Base-by-base conservation (phyloP, 1,284 basidiomycete species). In the Violaceomyces palustris region DNA sequence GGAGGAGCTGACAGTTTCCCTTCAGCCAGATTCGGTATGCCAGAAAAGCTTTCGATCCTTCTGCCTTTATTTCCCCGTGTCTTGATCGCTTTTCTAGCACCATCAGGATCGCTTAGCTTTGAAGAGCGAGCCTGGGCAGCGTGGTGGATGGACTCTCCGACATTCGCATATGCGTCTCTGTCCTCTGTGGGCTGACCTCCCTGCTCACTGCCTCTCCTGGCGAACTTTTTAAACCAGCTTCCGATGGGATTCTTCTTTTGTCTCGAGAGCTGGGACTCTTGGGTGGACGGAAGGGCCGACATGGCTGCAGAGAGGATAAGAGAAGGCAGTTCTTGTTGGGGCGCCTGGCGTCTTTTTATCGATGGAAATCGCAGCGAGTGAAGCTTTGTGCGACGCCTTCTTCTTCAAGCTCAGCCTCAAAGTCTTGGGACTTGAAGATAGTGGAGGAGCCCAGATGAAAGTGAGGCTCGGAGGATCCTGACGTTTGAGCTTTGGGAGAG, bases 171-270 rank as follows among this genome's bases (percentile, higher is more conserved):
- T 11, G 8, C 21, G 12, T 27, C 27, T 22, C 33, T 30, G n/a
- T 18, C 23, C 14, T 23, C 35, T 21, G 10, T 22, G 22, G 9
- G 19, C n/a, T 12, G 18, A 11, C 18, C n/a, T 14, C 14, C 30
- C 21, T 35, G 43, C 14, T 61, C 61, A 44, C 45, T 60, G 1
- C 43, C 32, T 22, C 54, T 35, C 18, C 45, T 31, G 9, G 57
- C 61, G 35, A 66, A 66, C 41, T 60, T 63, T 12, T 56, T 54
- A 33, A 66, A 66, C 57, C 57, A 60, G 37, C 45, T 60, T 22
- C 57, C 57, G 30, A 60, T 55, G 26, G 52, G 48, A 39, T 55
- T 55, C 38, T 60, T 55, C 35, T 55, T 55, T 10, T 32, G 40
- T 15, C 52, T 35, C 22, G 9, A 29, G 33, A 28, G 32, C 39